Base-by-base conservation (phyloP, 1,284 basidiomycete species). In the Bjerkandera adusta region DNA sequence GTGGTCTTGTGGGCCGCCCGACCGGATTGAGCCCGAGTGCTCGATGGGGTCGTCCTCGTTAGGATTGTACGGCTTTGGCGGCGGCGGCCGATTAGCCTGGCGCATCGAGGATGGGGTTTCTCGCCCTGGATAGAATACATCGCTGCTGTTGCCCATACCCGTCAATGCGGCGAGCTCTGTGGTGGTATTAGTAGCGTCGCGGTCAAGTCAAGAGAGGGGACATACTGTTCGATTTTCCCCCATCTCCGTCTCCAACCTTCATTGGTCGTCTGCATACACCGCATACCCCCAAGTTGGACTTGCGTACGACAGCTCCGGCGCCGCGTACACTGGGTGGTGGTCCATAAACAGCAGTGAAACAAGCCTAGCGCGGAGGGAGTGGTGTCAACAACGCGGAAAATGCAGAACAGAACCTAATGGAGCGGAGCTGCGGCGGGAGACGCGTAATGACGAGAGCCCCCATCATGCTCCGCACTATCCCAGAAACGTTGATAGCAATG, bases 191-290 rank as follows among this genome's bases (percentile, higher is more conserved):
- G 43, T 41, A 10, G 44, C 7, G n/a, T n/a, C 34, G 47, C 41
- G 16, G 32, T 6, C 21, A 25, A 32, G 7, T 15, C 21, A 26
- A 15, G 13, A 36, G 26, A 42, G 8, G 36, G 26, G n/a, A 81
- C 90, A 69, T 61, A 94, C 92, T 97, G 72, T 92, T 94, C 27
- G 79, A 88, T 69, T 89, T 92, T 49, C 81, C 80, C 16, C 77
- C 76, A 57, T 87, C 85, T 40, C 86, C 83, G 51, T 95, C 92
- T 16, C 85, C 85, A 11, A 98, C 78, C 59, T 92, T 92, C 91
- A 98, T 98, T 7, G 93, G 92, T 33, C 92, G 79, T 55, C 96
- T 79, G 63, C 96, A 99, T 1, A 98, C 92, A 34, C 96, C 96
- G 60, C 96, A 99, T 15, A 99, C 91, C 25, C 96, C 96, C 21